Conservation (phyloP, 2,329 filamentous ascomycete genomes). For the Penicillium polonicum region DNA sequence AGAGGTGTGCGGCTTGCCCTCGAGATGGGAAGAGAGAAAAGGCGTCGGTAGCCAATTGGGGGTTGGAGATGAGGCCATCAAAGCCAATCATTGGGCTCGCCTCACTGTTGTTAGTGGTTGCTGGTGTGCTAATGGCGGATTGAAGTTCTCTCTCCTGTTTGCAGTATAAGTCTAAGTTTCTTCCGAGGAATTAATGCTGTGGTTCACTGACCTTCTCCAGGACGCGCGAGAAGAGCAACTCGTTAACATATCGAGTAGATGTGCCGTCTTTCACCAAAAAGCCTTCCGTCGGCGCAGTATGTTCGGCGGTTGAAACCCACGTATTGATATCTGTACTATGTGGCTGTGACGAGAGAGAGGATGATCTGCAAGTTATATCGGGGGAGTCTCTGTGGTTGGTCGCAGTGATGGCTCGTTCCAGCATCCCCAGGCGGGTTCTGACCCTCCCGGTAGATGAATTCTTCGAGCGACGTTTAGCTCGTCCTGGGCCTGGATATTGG, state of each 20-base stretch:
- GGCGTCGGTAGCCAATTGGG: background rate
- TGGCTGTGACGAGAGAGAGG: background rate
- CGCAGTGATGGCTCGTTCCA: background rate
- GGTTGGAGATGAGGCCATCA: background rate
- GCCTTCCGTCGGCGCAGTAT: background rate
- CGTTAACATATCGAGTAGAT: background rate
- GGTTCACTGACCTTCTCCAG: background rate
- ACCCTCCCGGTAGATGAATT: background rate
- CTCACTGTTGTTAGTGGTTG: background rate
- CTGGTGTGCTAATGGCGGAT: background rate
- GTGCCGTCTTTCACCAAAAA: background rate
- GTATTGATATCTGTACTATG: background rate
- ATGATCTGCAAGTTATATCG: background rate
- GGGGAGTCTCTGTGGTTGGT: background rate
- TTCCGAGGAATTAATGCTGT: background rate
- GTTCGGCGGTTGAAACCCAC: background rate
- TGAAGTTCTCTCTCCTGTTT: background rate
- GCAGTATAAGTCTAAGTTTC: background rate
- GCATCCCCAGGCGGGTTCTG: background rate
- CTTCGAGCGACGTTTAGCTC: background rate
- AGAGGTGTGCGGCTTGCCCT: background rate
- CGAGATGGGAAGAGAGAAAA: background rate
- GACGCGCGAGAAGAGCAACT: background rate
- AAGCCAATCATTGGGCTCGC: background rate
- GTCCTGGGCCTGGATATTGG: background rate